Evolutionary conservation across 2,329 filamentous ascomycete species (phyloP).

Genomic region (Ceratocystis colombiana): DNA sequence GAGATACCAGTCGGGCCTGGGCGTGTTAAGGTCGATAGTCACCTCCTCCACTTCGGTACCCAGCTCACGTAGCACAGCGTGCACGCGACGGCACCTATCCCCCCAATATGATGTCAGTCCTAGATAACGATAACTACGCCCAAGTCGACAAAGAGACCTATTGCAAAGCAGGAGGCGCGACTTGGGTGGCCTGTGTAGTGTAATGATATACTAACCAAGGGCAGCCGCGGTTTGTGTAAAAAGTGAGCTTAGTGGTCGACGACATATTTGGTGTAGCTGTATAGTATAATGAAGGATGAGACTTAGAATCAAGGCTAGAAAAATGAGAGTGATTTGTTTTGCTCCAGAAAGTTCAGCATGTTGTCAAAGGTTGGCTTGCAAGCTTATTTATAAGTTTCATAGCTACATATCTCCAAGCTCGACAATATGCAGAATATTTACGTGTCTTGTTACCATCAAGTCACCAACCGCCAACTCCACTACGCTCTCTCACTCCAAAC

Average conservation of each 20-base stretch:
- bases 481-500: too few relatives aligned
- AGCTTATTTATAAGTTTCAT: too few relatives aligned
- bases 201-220: conserved; percentile 41
- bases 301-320: neutral
- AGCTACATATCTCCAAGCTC: too few relatives aligned
- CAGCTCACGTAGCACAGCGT: conserved; percentile 60
- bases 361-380: too few relatives aligned
- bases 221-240: conserved; percentile 62
- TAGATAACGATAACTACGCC: too few relatives aligned
- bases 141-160: too few relatives aligned
- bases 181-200: too few relatives aligned
- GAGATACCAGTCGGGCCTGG: conserved; percentile 64
- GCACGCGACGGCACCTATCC: conserved; percentile 49
- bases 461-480: too few relatives aligned
- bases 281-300: neutral
- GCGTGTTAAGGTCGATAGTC: conserved; percentile 58
- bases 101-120: neutral
- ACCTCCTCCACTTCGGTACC: conserved; percentile 58
- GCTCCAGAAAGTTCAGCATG: too few relatives aligned
- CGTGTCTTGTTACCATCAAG: too few relatives aligned
- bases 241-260: conserved; percentile 43
- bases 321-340: too few relatives aligned
- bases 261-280: conserved; percentile 27
- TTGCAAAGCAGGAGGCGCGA: neutral
- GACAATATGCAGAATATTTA: too few relatives aligned